These are phyloP conservation scores for Diaporthe citrichinensis DNA, from an alignment of 2,329 filamentous ascomycete genomes.

Conservation along the genomic window DNA sequence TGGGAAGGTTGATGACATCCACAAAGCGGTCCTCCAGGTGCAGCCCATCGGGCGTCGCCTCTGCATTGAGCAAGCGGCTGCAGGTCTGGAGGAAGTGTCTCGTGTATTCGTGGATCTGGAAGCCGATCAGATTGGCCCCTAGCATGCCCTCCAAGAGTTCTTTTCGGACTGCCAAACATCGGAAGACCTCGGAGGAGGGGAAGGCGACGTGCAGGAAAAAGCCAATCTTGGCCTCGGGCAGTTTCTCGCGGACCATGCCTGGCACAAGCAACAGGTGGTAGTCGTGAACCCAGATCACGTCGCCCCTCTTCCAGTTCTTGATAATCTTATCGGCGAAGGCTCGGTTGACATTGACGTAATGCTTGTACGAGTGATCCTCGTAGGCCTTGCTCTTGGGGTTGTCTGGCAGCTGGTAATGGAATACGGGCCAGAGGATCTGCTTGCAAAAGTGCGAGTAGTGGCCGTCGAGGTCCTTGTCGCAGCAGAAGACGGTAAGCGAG, in stretches of 20 bases:
- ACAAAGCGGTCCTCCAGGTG: slow-evolving; percentile 95
- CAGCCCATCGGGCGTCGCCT: slow-evolving; percentile 88
- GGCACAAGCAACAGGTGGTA: slow-evolving; percentile 94
- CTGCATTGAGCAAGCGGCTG: slow-evolving; percentile 89
- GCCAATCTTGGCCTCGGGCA: slow-evolving; percentile 94
- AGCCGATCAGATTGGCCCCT: slow-evolving; percentile 91
- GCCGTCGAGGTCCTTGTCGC: slow-evolving; percentile 92
- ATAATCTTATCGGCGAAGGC: slow-evolving; percentile 93
- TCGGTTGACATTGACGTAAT: slow-evolving; percentile 93
- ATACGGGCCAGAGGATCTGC: slow-evolving; percentile 96
- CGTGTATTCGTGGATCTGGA: slow-evolving; percentile 94
- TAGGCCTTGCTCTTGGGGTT: slow-evolving; percentile 99
- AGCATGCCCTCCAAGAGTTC: slow-evolving; percentile 93
- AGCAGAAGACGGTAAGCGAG: slow-evolving; percentile 86
- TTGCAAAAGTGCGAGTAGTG: slow-evolving; percentile 98
- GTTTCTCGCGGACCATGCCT: slow-evolving; percentile 87
- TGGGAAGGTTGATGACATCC: slow-evolving; percentile 86
- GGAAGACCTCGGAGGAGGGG: slow-evolving; percentile 95
- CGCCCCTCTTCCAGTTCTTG: slow-evolving; percentile 92
- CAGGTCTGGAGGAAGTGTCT: slow-evolving; percentile 97
- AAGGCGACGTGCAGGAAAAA: slow-evolving; percentile 97
- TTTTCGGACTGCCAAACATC: slow-evolving; percentile 88
- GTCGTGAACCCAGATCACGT: slow-evolving; percentile 95
- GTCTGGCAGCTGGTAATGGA: slow-evolving; percentile 98
- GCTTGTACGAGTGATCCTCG: slow-evolving; percentile 96